A percentile compares a stretch with the other conserved stretches of the same genome.
Evolutionary conservation across 768 basidiomycete genomes (phyloP).

Genomic region (Termitomyces heimii): DNA sequence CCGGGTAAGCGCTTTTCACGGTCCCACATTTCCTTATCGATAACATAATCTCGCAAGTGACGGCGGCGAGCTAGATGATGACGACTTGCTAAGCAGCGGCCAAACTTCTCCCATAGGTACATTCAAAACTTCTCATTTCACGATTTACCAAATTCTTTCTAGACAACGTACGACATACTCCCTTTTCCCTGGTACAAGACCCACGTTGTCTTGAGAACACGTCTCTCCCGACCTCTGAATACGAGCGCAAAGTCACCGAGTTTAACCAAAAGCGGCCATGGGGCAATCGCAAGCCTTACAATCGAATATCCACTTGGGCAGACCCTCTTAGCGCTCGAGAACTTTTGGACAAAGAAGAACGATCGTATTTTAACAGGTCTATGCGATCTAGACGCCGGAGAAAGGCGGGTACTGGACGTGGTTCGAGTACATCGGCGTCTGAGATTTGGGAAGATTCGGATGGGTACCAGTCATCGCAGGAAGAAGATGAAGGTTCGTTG

Average conservation of each 20-base stretch:
- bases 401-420: conserved; percentile 1
- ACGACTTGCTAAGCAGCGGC: conserved; percentile 71
- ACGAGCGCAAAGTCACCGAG: conserved; percentile 28
- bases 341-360: conserved; percentile 24
- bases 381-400: not conserved
- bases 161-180: conserved; percentile 15
- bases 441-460: conserved; percentile 6
- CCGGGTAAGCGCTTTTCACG: conserved; percentile 15
- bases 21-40: not conserved
- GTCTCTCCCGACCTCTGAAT: conserved; percentile 18
- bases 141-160: not conserved
- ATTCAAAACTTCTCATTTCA: conserved; percentile 15
- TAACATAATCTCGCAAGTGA: not conserved
- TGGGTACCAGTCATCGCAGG: conserved; percentile 11
- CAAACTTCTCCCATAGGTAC: conserved; percentile 68
- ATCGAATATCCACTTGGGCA: conserved; percentile 48
- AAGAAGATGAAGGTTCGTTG: conserved; percentile 9
- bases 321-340: conserved; percentile 41
- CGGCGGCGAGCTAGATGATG: conserved; percentile 37
- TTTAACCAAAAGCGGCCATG: conserved; percentile 38
- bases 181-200: conserved; percentile 16
- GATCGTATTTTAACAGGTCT: conserved; percentile 12
- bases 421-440: conserved; percentile 5
- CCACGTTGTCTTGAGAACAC: conserved; percentile 14
- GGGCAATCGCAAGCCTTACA: conserved; percentile 27